Percentiles rank a stretch among this genome's conserved stretches.
Conservation (phyloP, 2,329 filamentous ascomycete genomes). For the Pleomassaria siparia region DNA sequence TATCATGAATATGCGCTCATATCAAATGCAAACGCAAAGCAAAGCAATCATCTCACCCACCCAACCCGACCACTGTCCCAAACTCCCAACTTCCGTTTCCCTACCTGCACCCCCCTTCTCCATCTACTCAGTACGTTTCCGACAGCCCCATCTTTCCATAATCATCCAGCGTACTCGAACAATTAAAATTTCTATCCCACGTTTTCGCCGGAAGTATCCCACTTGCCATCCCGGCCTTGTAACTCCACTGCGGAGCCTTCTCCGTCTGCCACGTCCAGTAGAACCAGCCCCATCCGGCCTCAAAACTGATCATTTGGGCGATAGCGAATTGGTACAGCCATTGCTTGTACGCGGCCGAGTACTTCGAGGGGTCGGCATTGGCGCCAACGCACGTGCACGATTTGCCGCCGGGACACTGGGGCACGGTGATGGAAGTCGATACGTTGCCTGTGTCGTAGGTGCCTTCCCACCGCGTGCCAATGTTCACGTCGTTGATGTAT, state of each 20-base stretch:
- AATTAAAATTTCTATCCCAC: constrained; percentile 47
- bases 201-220: constrained; percentile 70
- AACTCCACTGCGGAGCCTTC: constrained; percentile 85
- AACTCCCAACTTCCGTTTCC: not conserved
- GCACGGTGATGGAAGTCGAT: constrained; percentile 64
- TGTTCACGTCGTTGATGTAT: constrained; percentile 85
- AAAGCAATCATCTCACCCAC: too few relatives aligned
- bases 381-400: constrained; percentile 74
- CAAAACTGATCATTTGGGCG: constrained; percentile 94
- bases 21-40: too few relatives aligned
- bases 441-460: constrained; percentile 71
- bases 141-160: constrained; percentile 44
- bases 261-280: constrained; percentile 99
- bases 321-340: constrained; percentile 90
- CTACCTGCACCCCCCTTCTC: not conserved
- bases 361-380: constrained; percentile 70
- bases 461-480: constrained; percentile 89
- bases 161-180: constrained; percentile 43
- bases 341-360: constrained; percentile 74
- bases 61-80: not conserved
- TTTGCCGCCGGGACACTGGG: constrained; percentile 68
- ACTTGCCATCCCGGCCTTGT: constrained; percentile 73
- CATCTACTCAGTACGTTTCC: constrained; percentile 46
- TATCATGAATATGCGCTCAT: too few relatives aligned
- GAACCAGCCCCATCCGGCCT: constrained; percentile 95